phyloP scores from a whole-genome alignment of 768 basidiomycete genomes.

The Boletus coccyginus region DNA sequence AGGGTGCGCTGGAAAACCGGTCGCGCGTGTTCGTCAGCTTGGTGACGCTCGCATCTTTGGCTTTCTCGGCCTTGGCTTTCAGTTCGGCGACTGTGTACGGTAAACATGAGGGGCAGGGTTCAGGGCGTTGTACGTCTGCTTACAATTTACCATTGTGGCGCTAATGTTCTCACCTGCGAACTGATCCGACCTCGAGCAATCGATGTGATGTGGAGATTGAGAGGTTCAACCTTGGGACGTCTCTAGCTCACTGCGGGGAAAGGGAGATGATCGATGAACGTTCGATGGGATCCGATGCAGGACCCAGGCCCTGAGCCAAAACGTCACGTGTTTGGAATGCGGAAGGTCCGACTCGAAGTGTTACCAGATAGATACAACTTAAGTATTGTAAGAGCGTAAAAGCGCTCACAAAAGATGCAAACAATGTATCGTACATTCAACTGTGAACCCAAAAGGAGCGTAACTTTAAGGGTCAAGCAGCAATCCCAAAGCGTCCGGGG shows the following conservation, averaged over 20 bases:
- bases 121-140: constrained; percentile 11
- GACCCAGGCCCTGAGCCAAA: too few species aligned
- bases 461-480: not conserved
- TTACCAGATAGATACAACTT: constrained; percentile 6
- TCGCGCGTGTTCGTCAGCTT: constrained; percentile 56
- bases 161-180: not conserved
- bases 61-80: constrained; percentile 61
- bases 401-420: not conserved
- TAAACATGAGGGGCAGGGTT: constrained; percentile 1
- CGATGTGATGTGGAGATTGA: not conserved
- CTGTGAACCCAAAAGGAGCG: constrained; percentile 6
- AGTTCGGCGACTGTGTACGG: constrained; percentile 53
- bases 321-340: not conserved
- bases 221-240: not conserved
- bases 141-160: constrained; percentile 30
- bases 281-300: not conserved
- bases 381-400: constrained; percentile 4
- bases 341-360: not conserved
- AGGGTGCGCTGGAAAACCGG: constrained; percentile 50
- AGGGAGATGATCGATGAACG: not conserved
- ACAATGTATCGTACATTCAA: constrained; percentile 9
- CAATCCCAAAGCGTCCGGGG: not conserved
- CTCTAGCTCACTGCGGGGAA: too few species aligned
- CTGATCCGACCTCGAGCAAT: not conserved
- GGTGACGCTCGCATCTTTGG: constrained; percentile 53